Base-by-base conservation (phyloP, 495 filamentous ascomycete species). In the Talaromyces adpressus region DNA sequence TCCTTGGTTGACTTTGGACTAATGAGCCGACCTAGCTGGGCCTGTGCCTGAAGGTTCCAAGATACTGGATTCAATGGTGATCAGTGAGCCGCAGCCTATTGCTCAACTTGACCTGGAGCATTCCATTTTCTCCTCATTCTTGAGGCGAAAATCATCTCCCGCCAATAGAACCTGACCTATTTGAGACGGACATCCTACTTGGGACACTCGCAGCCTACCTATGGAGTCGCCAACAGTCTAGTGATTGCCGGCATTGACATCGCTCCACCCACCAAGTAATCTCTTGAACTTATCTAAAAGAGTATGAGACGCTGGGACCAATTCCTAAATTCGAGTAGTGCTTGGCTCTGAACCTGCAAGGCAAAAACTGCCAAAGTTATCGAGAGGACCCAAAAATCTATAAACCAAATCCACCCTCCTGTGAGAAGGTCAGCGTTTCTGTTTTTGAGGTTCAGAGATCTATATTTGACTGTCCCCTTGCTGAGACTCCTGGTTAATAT, bases 391-490 rank as follows among this genome's bases (percentile, higher is more conserved):
- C 23, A 39, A 58, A 63, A 63, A 63, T 32, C 62, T 63, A 63
- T 63, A 63, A 63, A 63, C 62, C 51, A 58, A 57, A 63, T 58
- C 62, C 52, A 63, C 62, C 62, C 52, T 63, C 36, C 62, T 57
- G 18, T 63, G 12, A 20, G 30, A 23, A 56, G 39, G 61, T 34
- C 22, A 63, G n/a, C 2, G 25, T 4, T 63, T 45, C 51, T 58
- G 29, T 63, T 39, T 63, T 58, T 25, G 30, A 36, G 29, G 14
- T 36, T 32, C 29, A 36, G n/a, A 36, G 27, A 20, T 22, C 29
- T 36, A 58, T 58, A 58, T 58, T 62, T 36, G 45, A 53, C 18
- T 22, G 14, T 63, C 62, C 62, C 62, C 62, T 63, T 63, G 62
- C 62, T 63, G 62, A 58, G 52, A 30, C 54, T 58, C 54, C 62